Base-by-base conservation (phyloP, 805 yeast species). In the Phaffomyces thermotolerans region DNA sequence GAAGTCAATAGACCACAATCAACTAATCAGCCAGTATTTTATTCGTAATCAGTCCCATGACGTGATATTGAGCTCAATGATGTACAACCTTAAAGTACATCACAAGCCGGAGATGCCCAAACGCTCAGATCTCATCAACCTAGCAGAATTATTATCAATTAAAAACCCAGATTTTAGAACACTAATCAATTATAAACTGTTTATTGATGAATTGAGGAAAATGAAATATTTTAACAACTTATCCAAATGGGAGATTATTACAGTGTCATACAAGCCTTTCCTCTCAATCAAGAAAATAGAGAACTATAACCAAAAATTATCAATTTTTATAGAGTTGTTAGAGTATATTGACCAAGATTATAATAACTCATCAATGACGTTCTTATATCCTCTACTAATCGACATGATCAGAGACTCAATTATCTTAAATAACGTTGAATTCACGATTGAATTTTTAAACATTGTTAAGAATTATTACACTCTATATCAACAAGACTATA, bases 391-490 rank as follows among this genome's bases (percentile, higher is more conserved):
- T 4, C 23, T 32, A 18, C n/a, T 47, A 8, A 47, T 47, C 24
- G 41, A 47, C 23, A 36, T 45, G 27, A 44, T 47, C 6, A 44
- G 37, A 31, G 39, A 38, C 31, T 36, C 48, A 10, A 47, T 47
- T 17, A 12, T 41, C 8, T 13, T 37, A 20, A 36, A 25, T 3
- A 45, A 47, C 20, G 10, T 15, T 10, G 50, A 44, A 10, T 35
- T 25, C 10, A 12, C 44, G 14, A 29, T 34, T 8, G 48, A 45
- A 18, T 25, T 45, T 4, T 25, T 45, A 3, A 23, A 22, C 6
- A 18, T 45, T 12, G 30, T 37, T 6, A 12, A 29, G 5, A 22
- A n/a, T 2, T 36, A 40, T 6, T 35, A 34, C 17, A 24, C 42
- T 24, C 14, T n/a, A n/a, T 14, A 3, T 6, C 6, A 14, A 20